Percentiles rank a stretch among this genome's conserved stretches.
Evolutionary conservation across 768 basidiomycete species (phyloP).

Genomic region (Antrodiella citrinella): DNA sequence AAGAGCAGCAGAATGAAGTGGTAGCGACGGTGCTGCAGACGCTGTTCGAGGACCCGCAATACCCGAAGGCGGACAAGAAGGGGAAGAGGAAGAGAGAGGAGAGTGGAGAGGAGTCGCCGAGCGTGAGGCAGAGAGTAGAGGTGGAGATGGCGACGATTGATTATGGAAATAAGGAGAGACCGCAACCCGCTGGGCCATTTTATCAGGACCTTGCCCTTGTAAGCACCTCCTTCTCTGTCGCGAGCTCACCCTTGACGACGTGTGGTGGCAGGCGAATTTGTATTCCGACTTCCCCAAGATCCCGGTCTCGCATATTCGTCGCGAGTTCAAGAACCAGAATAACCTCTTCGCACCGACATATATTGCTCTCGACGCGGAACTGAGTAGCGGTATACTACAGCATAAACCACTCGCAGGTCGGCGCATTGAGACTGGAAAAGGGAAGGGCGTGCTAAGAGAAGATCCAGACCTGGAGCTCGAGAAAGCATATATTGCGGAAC

Average conservation of each 20-base stretch:
- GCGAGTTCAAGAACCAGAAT: conserved; percentile 28
- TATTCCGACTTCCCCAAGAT: conserved; percentile 49
- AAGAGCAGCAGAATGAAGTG: conserved; percentile 28
- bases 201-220: conserved; percentile 52
- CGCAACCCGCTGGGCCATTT: conserved; percentile 29
- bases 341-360: conserved; percentile 62
- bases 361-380: conserved; percentile 38
- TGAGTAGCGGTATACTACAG: conserved; percentile 22
- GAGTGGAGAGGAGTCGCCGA: conserved; percentile 15
- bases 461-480: conserved; percentile 41
- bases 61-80: conserved; percentile 43
- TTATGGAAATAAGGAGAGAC: conserved; percentile 41
- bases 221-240: conserved; percentile 16
- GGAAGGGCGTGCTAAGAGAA: conserved; percentile 19
- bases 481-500: conserved; percentile 33
- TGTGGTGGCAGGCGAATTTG: too few species aligned
- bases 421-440: conserved; percentile 30
- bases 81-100: conserved; percentile 36
- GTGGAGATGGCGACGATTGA: conserved; percentile 23
- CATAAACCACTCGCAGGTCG: conserved; percentile 29
- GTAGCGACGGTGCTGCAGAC: conserved; percentile 49
- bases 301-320: conserved; percentile 46
- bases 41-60: conserved; percentile 54
- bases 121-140: conserved; percentile 27
- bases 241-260: too few species aligned